Conservation (phyloP, 2,329 filamentous ascomycete species). For the Onygena corvina region DNA sequence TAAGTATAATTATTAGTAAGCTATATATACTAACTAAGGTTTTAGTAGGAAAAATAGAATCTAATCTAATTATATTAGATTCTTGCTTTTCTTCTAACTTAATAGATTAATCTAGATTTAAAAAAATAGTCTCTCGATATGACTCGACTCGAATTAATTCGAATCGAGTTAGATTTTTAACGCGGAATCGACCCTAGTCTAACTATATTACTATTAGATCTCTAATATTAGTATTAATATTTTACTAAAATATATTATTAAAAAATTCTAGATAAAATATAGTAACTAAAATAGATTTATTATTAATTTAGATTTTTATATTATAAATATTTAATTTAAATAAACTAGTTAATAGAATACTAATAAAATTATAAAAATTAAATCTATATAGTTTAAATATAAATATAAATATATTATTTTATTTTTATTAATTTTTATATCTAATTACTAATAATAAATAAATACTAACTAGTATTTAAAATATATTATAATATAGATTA, state of each 20-base stretch:
- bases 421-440: no score
- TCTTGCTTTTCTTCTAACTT: no score
- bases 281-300: not conserved
- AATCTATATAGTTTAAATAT: not conserved
- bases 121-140: no score
- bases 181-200: no score
- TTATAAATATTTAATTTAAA: not conserved
- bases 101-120: no score
- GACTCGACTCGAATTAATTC: no score
- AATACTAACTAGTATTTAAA: not conserved
- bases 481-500: not conserved
- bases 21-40: no score
- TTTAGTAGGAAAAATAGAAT: no score
- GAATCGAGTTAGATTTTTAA: no score
- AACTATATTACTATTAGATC: no score
- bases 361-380: not conserved
- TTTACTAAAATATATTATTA: not conserved
- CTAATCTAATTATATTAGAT: no score
- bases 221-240: not conserved
- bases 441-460: not conserved
- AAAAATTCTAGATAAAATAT: not conserved
- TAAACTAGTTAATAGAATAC: not conserved
- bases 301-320: not conserved
- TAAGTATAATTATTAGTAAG: no score
- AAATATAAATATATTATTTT: not conserved